phyloP scores from a whole-genome alignment of 2,329 filamentous ascomycete species.

The Sordariomycetes sp. region DNA sequence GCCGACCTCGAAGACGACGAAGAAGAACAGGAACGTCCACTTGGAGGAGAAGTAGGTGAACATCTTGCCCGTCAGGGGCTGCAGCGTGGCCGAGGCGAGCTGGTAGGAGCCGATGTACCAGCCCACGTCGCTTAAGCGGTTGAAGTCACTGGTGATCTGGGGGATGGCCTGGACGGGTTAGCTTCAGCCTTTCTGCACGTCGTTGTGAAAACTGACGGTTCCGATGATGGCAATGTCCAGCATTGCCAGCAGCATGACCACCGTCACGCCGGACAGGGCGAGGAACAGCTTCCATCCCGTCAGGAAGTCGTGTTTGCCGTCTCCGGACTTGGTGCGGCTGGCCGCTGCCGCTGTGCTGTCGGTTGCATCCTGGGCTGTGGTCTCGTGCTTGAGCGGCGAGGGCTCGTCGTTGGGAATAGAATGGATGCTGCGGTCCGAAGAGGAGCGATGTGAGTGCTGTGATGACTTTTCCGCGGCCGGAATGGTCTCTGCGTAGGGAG shows the following conservation, averaged over 20 bases:
- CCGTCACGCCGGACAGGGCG: constrained; percentile 19
- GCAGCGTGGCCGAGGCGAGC: constrained; percentile 35
- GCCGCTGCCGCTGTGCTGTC: no score
- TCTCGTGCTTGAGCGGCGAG: no score
- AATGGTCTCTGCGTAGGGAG: no score
- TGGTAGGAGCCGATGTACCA: constrained; percentile 43
- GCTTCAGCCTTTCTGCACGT: constrained; percentile 1
- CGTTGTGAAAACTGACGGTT: constrained; percentile 24
- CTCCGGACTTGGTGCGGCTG: no score
- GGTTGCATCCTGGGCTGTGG: no score
- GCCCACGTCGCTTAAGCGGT: constrained; percentile 38
- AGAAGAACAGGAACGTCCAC: constrained; percentile 9
- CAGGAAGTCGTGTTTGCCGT: not conserved
- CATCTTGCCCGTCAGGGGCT: constrained; percentile 39
- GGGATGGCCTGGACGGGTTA: constrained; percentile 25
- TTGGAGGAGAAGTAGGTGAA: constrained; percentile 34
- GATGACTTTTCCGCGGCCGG: no score
- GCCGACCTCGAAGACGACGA: constrained; percentile 10
- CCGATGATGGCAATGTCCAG: constrained; percentile 40
- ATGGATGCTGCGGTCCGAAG: no score
- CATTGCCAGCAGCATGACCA: constrained; percentile 32
- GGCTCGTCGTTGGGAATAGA: no score
- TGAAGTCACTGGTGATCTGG: constrained; percentile 36
- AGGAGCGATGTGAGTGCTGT: no score
- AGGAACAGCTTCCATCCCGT: constrained; percentile 17